These are phyloP conservation scores for Penicillium sp. DNA, from an alignment of 2,329 filamentous ascomycete genomes.

Conservation along the genomic window DNA sequence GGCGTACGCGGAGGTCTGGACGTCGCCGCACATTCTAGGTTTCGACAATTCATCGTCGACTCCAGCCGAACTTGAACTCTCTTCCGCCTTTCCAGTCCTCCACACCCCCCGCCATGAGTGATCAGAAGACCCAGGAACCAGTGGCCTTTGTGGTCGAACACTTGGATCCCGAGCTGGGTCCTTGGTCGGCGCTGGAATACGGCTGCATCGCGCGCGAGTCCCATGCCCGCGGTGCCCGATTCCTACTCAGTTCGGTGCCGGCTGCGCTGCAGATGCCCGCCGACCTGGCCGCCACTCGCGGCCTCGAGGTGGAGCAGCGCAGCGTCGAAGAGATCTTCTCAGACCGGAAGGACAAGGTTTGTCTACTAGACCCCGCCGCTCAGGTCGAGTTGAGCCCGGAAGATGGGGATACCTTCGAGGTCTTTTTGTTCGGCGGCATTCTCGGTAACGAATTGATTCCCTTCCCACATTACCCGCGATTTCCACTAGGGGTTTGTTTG, in stretches of 20 bases:
- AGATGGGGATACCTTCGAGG: slow-evolving; percentile 79
- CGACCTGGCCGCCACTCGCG: slow-evolving; percentile 59
- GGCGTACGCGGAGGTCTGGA: no score
- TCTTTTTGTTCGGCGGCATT: slow-evolving; percentile 94
- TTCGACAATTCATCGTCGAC: neutral
- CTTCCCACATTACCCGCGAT: neutral
- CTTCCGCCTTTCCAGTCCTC: neutral
- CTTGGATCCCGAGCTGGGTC: slow-evolving; percentile 87
- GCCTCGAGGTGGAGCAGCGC: slow-evolving; percentile 68
- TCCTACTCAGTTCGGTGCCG: slow-evolving; percentile 80
- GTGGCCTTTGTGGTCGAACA: slow-evolving; percentile 95
- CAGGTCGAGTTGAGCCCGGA: slow-evolving; percentile 75
- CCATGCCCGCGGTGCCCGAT: slow-evolving; percentile 61
- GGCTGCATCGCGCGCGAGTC: slow-evolving; percentile 81
- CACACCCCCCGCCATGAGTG: slow-evolving; percentile 22
- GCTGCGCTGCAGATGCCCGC: slow-evolving; percentile 58
- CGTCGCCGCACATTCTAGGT: slow-evolving; percentile 15
- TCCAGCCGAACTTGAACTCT: no score
- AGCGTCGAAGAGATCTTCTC: slow-evolving; percentile 81
- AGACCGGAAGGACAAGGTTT: slow-evolving; percentile 70
- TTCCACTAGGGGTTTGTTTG: no score
- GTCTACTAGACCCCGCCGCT: slow-evolving; percentile 83
- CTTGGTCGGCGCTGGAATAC: slow-evolving; percentile 95
- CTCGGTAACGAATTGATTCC: slow-evolving; percentile 67
- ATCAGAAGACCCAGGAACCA: slow-evolving; percentile 51